A percentile compares a stretch with the other conserved stretches of the same genome.
Evolutionary conservation across 2,329 filamentous ascomycete genomes (phyloP).

Genomic region (Fusarium sp.): DNA sequence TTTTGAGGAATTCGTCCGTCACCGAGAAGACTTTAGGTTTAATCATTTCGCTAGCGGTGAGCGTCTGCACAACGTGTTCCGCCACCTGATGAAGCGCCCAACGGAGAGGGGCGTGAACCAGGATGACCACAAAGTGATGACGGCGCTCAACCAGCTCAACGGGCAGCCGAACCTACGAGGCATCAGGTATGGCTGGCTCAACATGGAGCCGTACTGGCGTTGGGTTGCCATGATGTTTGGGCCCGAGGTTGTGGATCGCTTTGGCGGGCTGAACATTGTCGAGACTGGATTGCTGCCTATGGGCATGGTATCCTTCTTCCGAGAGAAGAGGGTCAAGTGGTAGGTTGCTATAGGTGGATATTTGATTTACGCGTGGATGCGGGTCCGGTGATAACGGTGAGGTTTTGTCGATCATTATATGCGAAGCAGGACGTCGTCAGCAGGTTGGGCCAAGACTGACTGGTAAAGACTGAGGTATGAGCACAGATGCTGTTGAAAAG

Average conservation of each 20-base stretch:
- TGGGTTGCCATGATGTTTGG: constrained; percentile 65
- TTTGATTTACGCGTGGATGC: too few relatives aligned
- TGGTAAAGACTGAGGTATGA: too few relatives aligned
- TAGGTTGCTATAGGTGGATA: constrained; percentile 35
- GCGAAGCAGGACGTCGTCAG: too few relatives aligned
- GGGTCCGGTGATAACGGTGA: too few relatives aligned
- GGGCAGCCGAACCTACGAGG: constrained; percentile 36
- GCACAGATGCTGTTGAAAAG: too few relatives aligned
- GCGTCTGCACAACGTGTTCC: constrained; percentile 55
- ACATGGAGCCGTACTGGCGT: constrained; percentile 62
- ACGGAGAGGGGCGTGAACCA: constrained; percentile 45
- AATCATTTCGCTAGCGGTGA: constrained; percentile 20
- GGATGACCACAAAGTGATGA: constrained; percentile 45
- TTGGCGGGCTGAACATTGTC: constrained; percentile 63
- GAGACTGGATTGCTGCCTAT: constrained; percentile 63
- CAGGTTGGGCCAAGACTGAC: too few relatives aligned
- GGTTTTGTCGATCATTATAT: too few relatives aligned
- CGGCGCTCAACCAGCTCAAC: constrained; percentile 42
- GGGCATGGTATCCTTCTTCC: constrained; percentile 63
- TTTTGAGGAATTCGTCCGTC: constrained; percentile 61
- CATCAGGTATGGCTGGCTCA: constrained; percentile 47
- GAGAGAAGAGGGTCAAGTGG: constrained; percentile 62
- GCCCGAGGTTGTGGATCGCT: constrained; percentile 60
- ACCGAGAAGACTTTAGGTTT: constrained; percentile 60
- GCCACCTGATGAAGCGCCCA: constrained; percentile 55